Evolutionary conservation across 768 basidiomycete species (phyloP), one percentile per base, ranked within the genome.

Genomic region (Mycena galopus): DNA sequence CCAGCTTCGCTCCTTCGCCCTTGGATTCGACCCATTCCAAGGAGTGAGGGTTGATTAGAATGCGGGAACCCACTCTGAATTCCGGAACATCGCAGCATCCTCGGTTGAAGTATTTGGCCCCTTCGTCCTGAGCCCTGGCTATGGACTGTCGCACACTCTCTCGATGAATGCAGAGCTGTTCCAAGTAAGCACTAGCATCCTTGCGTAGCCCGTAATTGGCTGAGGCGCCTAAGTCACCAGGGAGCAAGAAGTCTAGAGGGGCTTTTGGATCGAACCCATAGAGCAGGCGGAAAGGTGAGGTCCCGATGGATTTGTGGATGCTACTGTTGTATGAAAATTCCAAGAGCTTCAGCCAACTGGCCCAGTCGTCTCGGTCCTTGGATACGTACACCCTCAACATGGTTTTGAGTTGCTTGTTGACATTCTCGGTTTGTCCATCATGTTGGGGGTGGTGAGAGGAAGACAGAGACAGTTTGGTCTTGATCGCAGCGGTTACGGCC

Each of bases 11-110:
- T 0, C 77, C 75, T 29, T 66, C 62, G 4, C 77, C 77, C 69
- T 78, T 74, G 7, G 65, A 25, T 30, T 77, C 77, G 0, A 71
- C 21, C 59, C 70, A 71, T 29, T 77, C 77, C n/a, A 78, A 63
- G 0, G 71, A 68, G 42, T 78, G 75, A 1, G 77, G 77, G 39
- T 76, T 77, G 17, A 78, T 50, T 11, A 78, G 65, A 2, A 78
- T 77, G 33, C 16, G 25, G 14, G 69, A 61, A 2, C 77, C 77
- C 0, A 50, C 53, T 9, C 73, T 32, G 44, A 78, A 73, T 3
- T 57, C 56, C 3, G 50, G 50, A 8, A 65, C 25, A 8, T 33
- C 42, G 12, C 67, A 27, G 1, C 72, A 50, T 2, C 73, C 67
- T 33, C 67, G 42, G 44, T 78, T 78, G 64, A 75, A 77, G 19